Evolutionary conservation across 1,284 basidiomycete species (phyloP).

Genomic region (Exobasidium rhododendri): DNA sequence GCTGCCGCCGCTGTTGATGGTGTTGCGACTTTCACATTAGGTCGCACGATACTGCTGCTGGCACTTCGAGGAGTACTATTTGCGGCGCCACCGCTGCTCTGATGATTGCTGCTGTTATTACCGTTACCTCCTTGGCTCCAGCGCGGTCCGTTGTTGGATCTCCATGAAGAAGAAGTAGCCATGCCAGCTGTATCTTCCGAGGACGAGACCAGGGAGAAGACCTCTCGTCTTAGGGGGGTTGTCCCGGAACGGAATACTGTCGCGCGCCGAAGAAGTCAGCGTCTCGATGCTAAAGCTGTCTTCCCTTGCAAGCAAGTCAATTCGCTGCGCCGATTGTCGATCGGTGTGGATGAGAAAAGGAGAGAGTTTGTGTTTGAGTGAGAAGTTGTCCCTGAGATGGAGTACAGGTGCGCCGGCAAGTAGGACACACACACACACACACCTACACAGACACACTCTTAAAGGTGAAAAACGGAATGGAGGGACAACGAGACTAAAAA

Average conservation of each 20-base stretch:
- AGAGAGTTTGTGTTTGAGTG: too few species aligned
- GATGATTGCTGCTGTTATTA: constrained; percentile 4
- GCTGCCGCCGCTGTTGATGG: background rate
- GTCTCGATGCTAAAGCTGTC: too few species aligned
- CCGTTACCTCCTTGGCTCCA: background rate
- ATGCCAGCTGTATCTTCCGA: too few species aligned
- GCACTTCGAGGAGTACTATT: background rate
- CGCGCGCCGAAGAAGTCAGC: too few species aligned
- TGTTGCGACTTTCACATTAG: background rate
- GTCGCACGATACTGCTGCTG: background rate
- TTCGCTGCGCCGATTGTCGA: too few species aligned
- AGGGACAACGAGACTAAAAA: too few species aligned
- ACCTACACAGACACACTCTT: background rate
- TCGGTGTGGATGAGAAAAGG: too few species aligned
- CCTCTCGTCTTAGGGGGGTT: too few species aligned
- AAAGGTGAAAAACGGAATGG: background rate
- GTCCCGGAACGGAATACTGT: too few species aligned
- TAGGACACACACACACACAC: background rate
- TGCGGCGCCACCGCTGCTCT: background rate
- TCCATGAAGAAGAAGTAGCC: constrained; percentile 9
- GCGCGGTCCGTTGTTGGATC: background rate
- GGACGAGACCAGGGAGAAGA: too few species aligned
- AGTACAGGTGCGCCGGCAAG: background rate
- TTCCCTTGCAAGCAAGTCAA: too few species aligned
- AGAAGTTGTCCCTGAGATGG: too few species aligned